phyloP scores from a whole-genome alignment of 768 basidiomycete species.

The Dentipellis fragilis region DNA sequence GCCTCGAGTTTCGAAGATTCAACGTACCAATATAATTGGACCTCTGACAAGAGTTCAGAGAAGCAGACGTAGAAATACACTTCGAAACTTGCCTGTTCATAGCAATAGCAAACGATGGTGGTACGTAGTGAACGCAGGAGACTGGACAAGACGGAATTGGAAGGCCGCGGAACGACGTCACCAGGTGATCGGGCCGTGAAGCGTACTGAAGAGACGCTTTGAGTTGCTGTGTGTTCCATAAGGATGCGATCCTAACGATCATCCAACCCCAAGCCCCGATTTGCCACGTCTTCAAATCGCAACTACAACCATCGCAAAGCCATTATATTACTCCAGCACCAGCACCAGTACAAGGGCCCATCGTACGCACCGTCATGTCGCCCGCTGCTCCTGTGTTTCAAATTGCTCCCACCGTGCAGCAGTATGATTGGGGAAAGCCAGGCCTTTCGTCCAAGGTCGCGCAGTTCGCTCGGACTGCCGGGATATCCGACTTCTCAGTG shows the following conservation, averaged over 20 bases:
- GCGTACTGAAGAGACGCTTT: too few relatives aligned
- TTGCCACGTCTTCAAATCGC: too few relatives aligned
- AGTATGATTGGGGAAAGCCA: slow-evolving; percentile 92
- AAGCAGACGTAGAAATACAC: neutral
- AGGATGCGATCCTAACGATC: too few relatives aligned
- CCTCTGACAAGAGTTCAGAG: slow-evolving; percentile 3
- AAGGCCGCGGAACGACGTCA: neutral
- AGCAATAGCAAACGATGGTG: too few relatives aligned
- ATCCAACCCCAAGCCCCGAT: too few relatives aligned
- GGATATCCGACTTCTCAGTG: slow-evolving; percentile 53
- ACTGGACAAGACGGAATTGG: too few relatives aligned
- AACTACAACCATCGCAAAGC: too few relatives aligned
- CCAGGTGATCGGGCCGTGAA: neutral
- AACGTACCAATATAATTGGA: slow-evolving; percentile 11
- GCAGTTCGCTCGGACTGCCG: slow-evolving; percentile 57
- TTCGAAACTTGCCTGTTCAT: neutral
- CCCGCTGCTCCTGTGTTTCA: slow-evolving; percentile 48
- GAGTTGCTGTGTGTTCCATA: too few relatives aligned
- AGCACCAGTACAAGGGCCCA: neutral
- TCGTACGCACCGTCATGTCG: neutral
- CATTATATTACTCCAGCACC: too few relatives aligned
- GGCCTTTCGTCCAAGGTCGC: slow-evolving; percentile 82
- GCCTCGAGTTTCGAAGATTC: too few relatives aligned
- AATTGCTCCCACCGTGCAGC: slow-evolving; percentile 73
- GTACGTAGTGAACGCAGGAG: too few relatives aligned